These are phyloP conservation scores for Datura wrightii DNA, from an alignment of 257 asterid species.

Conservation along the genomic window DNA sequence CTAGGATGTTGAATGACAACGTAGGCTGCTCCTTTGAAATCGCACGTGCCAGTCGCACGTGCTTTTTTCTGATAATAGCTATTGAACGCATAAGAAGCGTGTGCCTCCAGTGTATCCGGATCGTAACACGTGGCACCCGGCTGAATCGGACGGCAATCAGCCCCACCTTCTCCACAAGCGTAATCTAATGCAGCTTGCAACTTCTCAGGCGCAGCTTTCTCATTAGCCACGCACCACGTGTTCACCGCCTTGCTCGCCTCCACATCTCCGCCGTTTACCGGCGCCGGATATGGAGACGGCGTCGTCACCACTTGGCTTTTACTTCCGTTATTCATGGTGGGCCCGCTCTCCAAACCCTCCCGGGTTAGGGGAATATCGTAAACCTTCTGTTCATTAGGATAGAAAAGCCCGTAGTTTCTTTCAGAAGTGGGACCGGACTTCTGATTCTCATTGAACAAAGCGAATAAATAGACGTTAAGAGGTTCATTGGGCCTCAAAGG, in stretches of 20 bases:
- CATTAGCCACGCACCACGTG: slow-evolving; percentile 93
- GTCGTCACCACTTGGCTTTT: slow-evolving; percentile 40
- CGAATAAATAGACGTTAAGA: slow-evolving; percentile 71
- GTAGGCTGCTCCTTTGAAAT: slow-evolving; percentile 76
- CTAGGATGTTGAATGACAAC: slow-evolving; percentile 78
- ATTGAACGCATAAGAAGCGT: slow-evolving; percentile 90
- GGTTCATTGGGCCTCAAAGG: slow-evolving; percentile 71
- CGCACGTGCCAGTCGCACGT: slow-evolving; percentile 68
- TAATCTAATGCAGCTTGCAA: slow-evolving; percentile 65
- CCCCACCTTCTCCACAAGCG: slow-evolving; percentile 86
- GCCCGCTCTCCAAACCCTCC: slow-evolving; percentile 34
- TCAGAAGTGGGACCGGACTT: slow-evolving; percentile 81
- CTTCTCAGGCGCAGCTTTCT: slow-evolving; percentile 46
- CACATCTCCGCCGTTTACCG: slow-evolving; percentile 36
- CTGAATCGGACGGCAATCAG: slow-evolving; percentile 87
- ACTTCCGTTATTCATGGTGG: slow-evolving; percentile 43
- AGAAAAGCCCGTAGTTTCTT: slow-evolving; percentile 75
- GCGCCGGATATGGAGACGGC: slow-evolving; percentile 8
- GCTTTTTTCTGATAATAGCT: slow-evolving; percentile 80
- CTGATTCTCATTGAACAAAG: slow-evolving; percentile 81
- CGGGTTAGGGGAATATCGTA: slow-evolving; percentile 57
- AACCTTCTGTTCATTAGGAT: slow-evolving; percentile 62
- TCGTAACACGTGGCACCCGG: slow-evolving; percentile 68
- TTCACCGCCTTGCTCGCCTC: slow-evolving; percentile 41
- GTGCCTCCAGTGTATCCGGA: slow-evolving; percentile 71